A percentile compares a stretch with the other conserved stretches of the same genome.
These are phyloP conservation scores for Fonsecaea pugnacius DNA, from an alignment of 2,329 filamentous ascomycete species.

Conservation along the genomic window DNA sequence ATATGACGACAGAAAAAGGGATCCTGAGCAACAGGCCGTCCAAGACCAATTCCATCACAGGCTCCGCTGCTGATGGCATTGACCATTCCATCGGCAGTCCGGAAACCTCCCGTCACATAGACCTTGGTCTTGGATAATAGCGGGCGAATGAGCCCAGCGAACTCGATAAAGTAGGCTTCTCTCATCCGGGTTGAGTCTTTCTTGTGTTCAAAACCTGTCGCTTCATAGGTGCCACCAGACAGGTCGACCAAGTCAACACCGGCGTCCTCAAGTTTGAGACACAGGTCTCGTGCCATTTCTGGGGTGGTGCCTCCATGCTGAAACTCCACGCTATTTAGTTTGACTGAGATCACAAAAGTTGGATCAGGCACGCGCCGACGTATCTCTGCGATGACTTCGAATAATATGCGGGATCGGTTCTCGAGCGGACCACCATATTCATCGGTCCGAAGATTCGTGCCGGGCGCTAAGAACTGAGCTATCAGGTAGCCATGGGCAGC, in stretches of 20 bases:
- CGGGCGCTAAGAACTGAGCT: constrained; percentile 70
- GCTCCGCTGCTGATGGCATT: constrained; percentile 58
- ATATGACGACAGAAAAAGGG: constrained; percentile 41
- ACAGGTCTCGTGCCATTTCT: no score
- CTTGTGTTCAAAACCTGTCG: constrained; percentile 54
- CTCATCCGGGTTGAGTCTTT: constrained; percentile 60
- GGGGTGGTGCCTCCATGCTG: no score
- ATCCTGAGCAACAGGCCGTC: constrained; percentile 58
- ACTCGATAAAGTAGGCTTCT: constrained; percentile 65
- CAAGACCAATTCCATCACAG: constrained; percentile 65
- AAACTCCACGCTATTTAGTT: background rate
- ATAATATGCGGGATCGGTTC: constrained; percentile 69
- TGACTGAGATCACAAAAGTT: background rate
- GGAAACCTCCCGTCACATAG: constrained; percentile 64
- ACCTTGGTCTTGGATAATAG: constrained; percentile 57
- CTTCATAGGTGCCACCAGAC: constrained; percentile 63
- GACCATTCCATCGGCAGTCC: constrained; percentile 61
- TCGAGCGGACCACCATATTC: constrained; percentile 57
- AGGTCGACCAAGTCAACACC: constrained; percentile 63
- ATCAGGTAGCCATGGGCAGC: constrained; percentile 79
- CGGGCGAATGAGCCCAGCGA: constrained; percentile 59
- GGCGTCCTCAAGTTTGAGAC: no score
- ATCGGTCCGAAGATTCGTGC: constrained; percentile 68
- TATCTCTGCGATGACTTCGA: constrained; percentile 70
- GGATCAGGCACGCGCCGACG: constrained; percentile 65